Evolutionary conservation across 257 asterid genomes (phyloP), one percentile per base, ranked within the genome.

Genomic region (Haberlea rhodopensis): DNA sequence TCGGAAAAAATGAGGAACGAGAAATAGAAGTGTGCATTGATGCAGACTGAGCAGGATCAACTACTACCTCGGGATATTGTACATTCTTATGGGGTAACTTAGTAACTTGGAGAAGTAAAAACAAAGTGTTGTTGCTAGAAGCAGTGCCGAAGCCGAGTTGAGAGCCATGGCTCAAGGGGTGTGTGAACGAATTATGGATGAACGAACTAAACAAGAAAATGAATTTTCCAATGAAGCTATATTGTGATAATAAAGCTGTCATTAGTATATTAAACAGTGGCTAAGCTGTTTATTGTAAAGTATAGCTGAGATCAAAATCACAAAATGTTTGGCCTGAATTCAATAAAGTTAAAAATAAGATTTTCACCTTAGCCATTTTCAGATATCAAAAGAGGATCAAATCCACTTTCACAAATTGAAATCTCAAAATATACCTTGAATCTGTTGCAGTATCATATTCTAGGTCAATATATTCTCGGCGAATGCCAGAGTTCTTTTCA

Each of bases 371-470:
- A 22, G 22, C 53, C 23, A 13, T 63, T 23, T 28, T 58, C 29
- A 24, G 56, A 68, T n/a, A 55, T 60, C 73, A 65, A 16, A 55
- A 21, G 49, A 49, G 59, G 27, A 43, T 73, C 24, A 13, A 23
- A 68, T 63, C 34, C 34, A 45, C 52, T 21, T 23, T 43, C 61
- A 69, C 61, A 25, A 28, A 53, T 15, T 69, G 57, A 26, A 70
- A 56, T 69, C 66, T 59, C 51, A 55, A 63, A 32, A 54, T 71
- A n/a, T 79, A 90, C 99, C 99, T 86, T 53, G 75, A 76, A 19
- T 69, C 72, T 52, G 69, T 61, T 32, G 66, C 84, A 63, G 88
- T 72, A 56, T 81, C 92, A 79, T 79, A 71, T 48, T 81, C 96
- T 61, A 84, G 75, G 75, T 87, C 91, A 67, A 84, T 76, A 76